A percentile compares a stretch with the other conserved stretches of the same genome.
These are phyloP conservation scores for Cucurbita argyrosperma DNA, from an alignment of 306 rosid genomes.

Conservation along the genomic window DNA sequence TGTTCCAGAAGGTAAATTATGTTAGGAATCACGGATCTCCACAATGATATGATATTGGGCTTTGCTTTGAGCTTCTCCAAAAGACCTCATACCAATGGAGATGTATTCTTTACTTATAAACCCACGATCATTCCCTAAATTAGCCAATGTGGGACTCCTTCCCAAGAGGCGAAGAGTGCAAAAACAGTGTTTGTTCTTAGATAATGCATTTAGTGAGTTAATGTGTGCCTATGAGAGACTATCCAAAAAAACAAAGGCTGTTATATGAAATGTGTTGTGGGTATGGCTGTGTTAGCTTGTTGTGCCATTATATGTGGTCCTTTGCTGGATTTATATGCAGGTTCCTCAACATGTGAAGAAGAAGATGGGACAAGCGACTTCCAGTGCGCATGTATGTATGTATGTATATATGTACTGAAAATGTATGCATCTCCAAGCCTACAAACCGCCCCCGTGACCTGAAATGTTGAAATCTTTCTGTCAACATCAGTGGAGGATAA, in stretches of 20 bases:
- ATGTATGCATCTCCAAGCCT: neutral
- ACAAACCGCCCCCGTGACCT: conserved; percentile 10
- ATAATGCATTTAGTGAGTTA: neutral
- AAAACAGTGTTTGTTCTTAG: neutral
- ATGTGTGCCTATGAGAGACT: conserved; percentile 10
- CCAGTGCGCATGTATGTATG: neutral
- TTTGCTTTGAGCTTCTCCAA: too few species aligned
- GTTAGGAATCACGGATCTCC: too few species aligned
- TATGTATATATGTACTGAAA: neutral
- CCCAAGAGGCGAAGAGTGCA: neutral
- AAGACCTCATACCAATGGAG: too few species aligned
- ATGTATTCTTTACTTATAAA: too few species aligned
- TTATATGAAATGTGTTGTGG: conserved; percentile 13
- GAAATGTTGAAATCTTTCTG: conserved; percentile 8
- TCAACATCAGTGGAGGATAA: neutral
- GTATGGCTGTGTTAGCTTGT: conserved; percentile 11
- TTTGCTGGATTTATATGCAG: conserved; percentile 8
- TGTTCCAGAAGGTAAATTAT: neutral
- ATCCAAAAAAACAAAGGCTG: conserved; percentile 18
- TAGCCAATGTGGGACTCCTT: too few species aligned
- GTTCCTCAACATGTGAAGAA: conserved; percentile 15
- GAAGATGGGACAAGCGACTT: conserved; percentile 20
- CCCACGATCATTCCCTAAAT: too few species aligned
- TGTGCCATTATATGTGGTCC: conserved; percentile 6
- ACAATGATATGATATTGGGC: too few species aligned